Evolutionary conservation across 305 asterid species (phyloP).

Genomic region (Solanum chacoense): DNA sequence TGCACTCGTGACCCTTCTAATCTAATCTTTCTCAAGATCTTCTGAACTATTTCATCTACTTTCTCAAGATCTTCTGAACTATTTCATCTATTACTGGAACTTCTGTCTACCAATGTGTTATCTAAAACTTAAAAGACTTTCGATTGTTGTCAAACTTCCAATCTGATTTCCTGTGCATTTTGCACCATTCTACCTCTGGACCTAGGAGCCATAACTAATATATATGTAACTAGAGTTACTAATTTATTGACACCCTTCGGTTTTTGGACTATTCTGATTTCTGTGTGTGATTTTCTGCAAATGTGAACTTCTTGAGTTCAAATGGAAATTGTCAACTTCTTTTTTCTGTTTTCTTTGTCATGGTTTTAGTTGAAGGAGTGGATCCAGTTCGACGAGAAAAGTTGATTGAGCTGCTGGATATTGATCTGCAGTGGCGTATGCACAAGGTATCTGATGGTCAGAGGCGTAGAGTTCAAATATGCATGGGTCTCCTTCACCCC

Average conservation of each 20-base stretch:
- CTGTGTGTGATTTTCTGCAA: background rate
- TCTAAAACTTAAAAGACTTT: background rate
- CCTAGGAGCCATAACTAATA: background rate
- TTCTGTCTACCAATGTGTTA: background rate
- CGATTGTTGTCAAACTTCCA: background rate
- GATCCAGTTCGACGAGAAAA: slow-evolving; percentile 84
- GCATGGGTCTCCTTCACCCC: slow-evolving; percentile 98
- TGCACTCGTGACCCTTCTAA: background rate
- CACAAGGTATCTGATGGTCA: slow-evolving; percentile 99
- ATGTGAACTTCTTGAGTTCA: background rate
- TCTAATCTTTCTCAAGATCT: background rate
- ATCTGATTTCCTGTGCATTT: background rate
- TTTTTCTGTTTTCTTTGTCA: slow-evolving; percentile 6
- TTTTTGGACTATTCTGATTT: background rate
- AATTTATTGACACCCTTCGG: background rate
- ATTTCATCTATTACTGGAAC: background rate
- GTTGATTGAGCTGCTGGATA: slow-evolving; percentile 75
- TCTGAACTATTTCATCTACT: background rate
- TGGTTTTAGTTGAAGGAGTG: slow-evolving; percentile 77
- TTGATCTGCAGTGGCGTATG: slow-evolving; percentile 92
- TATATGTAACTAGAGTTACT: background rate
- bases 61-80: background rate
- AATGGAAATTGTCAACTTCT: slow-evolving; percentile 1
- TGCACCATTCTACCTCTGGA: background rate
- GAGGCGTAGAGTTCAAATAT: slow-evolving; percentile 93